phyloP scores from a whole-genome alignment of 2,329 filamentous ascomycete genomes.

The Ceratocystis colombiana region DNA sequence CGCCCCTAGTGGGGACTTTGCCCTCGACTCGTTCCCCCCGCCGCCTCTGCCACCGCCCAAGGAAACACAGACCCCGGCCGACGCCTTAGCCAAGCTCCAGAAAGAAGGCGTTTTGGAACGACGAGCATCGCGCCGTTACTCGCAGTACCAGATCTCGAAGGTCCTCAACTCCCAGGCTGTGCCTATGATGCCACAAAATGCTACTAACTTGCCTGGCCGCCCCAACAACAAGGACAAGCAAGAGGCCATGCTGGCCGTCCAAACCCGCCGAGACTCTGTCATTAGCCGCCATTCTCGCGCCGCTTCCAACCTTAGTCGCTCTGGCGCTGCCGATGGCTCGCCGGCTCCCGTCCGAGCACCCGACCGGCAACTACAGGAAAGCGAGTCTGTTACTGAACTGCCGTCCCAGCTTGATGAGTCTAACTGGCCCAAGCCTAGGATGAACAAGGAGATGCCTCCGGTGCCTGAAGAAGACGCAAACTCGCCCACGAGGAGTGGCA shows the following conservation, averaged over 20 bases:
- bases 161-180: conserved; percentile 74
- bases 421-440: conserved; percentile 14
- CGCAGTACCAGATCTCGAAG: conserved; percentile 92
- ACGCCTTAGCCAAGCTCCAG: conserved; percentile 82
- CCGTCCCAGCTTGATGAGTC: neutral
- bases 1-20: conserved; percentile 42
- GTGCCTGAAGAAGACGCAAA: conserved; percentile 18
- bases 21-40: conserved; percentile 57
- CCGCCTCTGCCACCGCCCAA: conserved; percentile 48
- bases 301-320: conserved; percentile 38
- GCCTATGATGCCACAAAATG: conserved; percentile 75
- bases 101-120: conserved; percentile 86
- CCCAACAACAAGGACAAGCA: conserved; percentile 54
- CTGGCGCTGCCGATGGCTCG: conserved; percentile 18
- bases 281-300: conserved; percentile 40
- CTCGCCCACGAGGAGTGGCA: conserved; percentile 18
- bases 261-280: conserved; percentile 41
- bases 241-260: conserved; percentile 67
- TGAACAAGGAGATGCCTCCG: conserved; percentile 12
- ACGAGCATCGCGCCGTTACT: conserved; percentile 84
- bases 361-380: conserved; percentile 24
- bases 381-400: conserved; percentile 12
- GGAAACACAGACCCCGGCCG: conserved; percentile 54
- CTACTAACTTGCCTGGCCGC: conserved; percentile 69
- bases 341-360: conserved; percentile 14